phyloP scores from a whole-genome alignment of 768 basidiomycete genomes.

The Nevesoporus exiguus region DNA sequence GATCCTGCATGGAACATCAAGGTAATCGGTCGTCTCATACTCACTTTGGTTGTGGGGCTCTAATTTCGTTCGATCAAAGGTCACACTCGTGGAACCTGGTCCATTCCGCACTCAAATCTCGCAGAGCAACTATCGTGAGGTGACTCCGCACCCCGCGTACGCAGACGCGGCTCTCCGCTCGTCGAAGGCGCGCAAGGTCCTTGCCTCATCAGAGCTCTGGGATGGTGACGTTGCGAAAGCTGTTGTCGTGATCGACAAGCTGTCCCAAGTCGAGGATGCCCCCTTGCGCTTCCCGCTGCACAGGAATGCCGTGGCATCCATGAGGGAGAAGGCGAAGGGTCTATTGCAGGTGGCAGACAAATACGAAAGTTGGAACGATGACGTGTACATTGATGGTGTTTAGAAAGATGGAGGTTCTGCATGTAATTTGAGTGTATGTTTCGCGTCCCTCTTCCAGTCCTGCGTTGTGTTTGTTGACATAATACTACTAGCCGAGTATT shows the following conservation, averaged over 20 bases:
- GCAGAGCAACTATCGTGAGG: not conserved
- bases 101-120: slow-evolving; percentile 15
- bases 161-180: slow-evolving; percentile 1
- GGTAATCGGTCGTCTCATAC: slow-evolving; percentile 3
- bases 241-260: slow-evolving; percentile 13
- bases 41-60: not conserved
- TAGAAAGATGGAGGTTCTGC: not conserved
- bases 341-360: slow-evolving; percentile 9
- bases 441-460: not conserved
- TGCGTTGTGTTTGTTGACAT: too few species aligned
- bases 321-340: slow-evolving; percentile 13
- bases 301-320: not conserved
- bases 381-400: slow-evolving; percentile 11
- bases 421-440: too few species aligned
- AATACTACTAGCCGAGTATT: too few species aligned
- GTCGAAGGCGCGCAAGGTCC: slow-evolving; percentile 2
- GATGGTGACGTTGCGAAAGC: slow-evolving; percentile 18
- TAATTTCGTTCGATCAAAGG: not conserved
- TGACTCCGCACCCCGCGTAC: slow-evolving; percentile 21
- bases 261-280: slow-evolving; percentile 13
- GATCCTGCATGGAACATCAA: slow-evolving; percentile 21
- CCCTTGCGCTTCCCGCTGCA: slow-evolving; percentile 18
- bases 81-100: slow-evolving; percentile 18
- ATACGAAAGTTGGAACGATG: slow-evolving; percentile 18
- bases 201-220: not conserved